Evolutionary conservation across 768 basidiomycete species (phyloP).

Genomic region (Cystobasidiopsis lactophilus): DNA sequence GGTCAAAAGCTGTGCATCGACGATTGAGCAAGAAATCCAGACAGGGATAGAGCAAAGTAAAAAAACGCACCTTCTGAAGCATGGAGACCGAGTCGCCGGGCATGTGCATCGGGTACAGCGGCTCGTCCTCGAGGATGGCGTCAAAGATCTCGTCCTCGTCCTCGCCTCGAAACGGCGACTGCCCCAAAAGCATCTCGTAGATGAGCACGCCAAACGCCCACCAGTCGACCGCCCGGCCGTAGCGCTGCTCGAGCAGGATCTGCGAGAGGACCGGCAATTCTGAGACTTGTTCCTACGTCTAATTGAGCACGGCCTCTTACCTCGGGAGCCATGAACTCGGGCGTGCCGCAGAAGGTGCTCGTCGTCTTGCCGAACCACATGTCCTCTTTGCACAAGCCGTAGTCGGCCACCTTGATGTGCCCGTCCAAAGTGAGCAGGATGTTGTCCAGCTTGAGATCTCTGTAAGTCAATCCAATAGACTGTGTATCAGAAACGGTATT

Average conservation of each 20-base stretch:
- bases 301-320: constrained; percentile 28
- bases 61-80: constrained; percentile 51
- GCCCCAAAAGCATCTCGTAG: constrained; percentile 96
- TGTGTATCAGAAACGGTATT: neutral
- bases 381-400: constrained; percentile 95
- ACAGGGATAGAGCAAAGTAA: neutral
- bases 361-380: constrained; percentile 96
- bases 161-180: constrained; percentile 97
- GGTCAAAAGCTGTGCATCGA: constrained; percentile 46
- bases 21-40: neutral
- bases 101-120: constrained; percentile 97
- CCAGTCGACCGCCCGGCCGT: constrained; percentile 97
- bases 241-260: constrained; percentile 98
- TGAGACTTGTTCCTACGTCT: neutral
- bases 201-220: constrained; percentile 98
- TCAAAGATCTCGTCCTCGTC: constrained; percentile 99
- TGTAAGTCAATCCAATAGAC: constrained; percentile 21
- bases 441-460: constrained; percentile 94
- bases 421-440: constrained; percentile 90
- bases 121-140: constrained; percentile 94
- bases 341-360: constrained; percentile 96
- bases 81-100: constrained; percentile 89
- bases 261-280: constrained; percentile 22
- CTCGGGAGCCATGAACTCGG: constrained; percentile 99
- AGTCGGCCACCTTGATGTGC: constrained; percentile 96